phyloP scores from a whole-genome alignment of 495 filamentous ascomycete species.

The Chaetomidium leptoderma region DNA sequence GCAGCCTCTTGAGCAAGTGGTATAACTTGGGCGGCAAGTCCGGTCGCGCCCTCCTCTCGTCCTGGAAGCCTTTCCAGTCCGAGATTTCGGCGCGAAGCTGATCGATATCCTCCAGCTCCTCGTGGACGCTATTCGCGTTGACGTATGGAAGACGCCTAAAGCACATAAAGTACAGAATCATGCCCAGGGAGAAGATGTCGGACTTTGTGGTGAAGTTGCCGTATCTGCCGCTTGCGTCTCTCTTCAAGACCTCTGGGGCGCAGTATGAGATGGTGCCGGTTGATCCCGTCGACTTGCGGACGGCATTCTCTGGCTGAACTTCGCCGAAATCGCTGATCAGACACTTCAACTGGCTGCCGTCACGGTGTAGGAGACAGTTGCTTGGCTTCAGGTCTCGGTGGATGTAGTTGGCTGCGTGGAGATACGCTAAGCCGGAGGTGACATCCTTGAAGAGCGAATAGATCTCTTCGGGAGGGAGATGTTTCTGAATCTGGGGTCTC shows the following conservation, averaged over 20 bases:
- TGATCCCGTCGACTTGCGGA: constrained; percentile 81
- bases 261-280: constrained; percentile 98
- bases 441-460: constrained; percentile 97
- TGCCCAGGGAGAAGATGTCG: constrained; percentile 92
- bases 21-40: constrained; percentile 88
- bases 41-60: constrained; percentile 63
- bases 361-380: constrained; percentile 85
- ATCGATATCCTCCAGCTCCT: constrained; percentile 93
- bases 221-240: constrained; percentile 63
- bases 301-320: constrained; percentile 74
- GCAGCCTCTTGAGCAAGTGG: constrained; percentile 70
- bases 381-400: constrained; percentile 94
- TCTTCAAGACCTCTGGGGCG: constrained; percentile 84
- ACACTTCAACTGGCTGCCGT: constrained; percentile 64
- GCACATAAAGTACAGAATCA: constrained; percentile 98
- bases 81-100: constrained; percentile 80
- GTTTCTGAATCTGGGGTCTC: constrained; percentile 51
- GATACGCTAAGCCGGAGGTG: constrained; percentile 81
- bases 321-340: constrained; percentile 97
- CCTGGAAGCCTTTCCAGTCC: constrained; percentile 80
- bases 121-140: constrained; percentile 76
- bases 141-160: constrained; percentile 84
- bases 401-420: constrained; percentile 92
- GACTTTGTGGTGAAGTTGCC: constrained; percentile 95
- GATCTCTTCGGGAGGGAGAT: constrained; percentile 80